Evolutionary conservation across 805 yeast species (phyloP).

Genomic region (Candida sithepensis): DNA sequence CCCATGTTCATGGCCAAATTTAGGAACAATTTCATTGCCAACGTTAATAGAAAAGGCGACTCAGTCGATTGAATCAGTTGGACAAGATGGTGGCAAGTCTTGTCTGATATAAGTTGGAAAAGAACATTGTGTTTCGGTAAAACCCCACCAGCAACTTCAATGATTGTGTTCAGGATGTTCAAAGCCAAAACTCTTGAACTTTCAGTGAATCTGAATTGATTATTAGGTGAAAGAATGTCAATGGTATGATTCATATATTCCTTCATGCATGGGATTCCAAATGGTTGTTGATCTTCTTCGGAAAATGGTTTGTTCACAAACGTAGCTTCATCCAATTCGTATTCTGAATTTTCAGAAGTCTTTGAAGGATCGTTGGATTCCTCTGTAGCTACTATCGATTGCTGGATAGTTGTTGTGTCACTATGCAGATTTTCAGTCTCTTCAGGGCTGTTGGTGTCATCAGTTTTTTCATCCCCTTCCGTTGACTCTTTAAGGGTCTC

Average conservation of each 20-base stretch:
- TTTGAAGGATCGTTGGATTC: slow-evolving; percentile 1
- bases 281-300: slow-evolving; percentile 42
- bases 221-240: slow-evolving; percentile 77
- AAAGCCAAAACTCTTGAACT: slow-evolving; percentile 81
- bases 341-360: not conserved
- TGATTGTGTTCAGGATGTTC: slow-evolving; percentile 66
- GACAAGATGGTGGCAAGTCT: slow-evolving; percentile 79
- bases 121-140: slow-evolving; percentile 62
- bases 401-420: not conserved
- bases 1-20: slow-evolving; percentile 69
- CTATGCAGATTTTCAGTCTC: no score
- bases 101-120: slow-evolving; percentile 67
- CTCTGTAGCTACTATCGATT: not conserved
- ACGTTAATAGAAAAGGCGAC: slow-evolving; percentile 66
- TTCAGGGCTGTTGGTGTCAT: not conserved
- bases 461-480: not conserved
- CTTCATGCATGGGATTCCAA: slow-evolving; percentile 70
- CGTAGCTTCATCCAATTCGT: not conserved
- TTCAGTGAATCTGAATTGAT: slow-evolving; percentile 82
- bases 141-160: slow-evolving; percentile 74
- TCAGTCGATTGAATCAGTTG: slow-evolving; percentile 74
- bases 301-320: slow-evolving; percentile 21
- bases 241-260: slow-evolving; percentile 74
- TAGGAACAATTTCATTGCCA: slow-evolving; percentile 71
- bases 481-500: slow-evolving; percentile 6